A percentile compares a stretch with the other conserved stretches of the same genome.
Evolutionary conservation across 805 yeast genomes (phyloP).

Genomic region (Clavispora fructus): DNA sequence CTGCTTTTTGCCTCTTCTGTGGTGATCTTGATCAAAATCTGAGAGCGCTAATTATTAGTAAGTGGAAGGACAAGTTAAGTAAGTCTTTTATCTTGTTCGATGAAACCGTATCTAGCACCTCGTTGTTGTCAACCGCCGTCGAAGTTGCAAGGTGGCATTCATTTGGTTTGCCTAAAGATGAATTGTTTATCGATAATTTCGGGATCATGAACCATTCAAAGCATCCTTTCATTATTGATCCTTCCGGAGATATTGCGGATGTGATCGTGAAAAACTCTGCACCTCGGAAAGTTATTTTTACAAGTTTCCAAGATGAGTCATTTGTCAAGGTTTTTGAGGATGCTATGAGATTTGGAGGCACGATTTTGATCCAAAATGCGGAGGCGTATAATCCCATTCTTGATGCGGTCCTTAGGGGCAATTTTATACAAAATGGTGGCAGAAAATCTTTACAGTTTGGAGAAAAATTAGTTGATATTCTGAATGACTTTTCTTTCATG

Average conservation of each 20-base stretch:
- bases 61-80: constrained; percentile 34
- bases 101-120: constrained; percentile 24
- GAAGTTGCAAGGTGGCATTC: constrained; percentile 48
- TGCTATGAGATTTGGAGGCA: constrained; percentile 78
- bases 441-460: constrained; percentile 59
- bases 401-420: constrained; percentile 55
- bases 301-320: constrained; percentile 69
- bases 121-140: constrained; percentile 35
- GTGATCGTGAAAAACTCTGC: constrained; percentile 29
- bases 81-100: constrained; percentile 36
- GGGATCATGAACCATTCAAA: constrained; percentile 40
- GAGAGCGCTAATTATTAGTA: constrained; percentile 30
- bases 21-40: constrained; percentile 52
- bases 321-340: constrained; percentile 70
- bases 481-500: constrained; percentile 56
- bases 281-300: constrained; percentile 39
- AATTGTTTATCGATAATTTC: constrained; percentile 58
- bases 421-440: constrained; percentile 64
- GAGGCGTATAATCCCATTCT: constrained; percentile 76
- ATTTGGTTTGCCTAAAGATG: constrained; percentile 53
- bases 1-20: constrained; percentile 57
- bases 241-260: constrained; percentile 36
- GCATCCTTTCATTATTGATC: constrained; percentile 68
- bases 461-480: constrained; percentile 57
- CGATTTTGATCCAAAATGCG: constrained; percentile 68